Evolutionary conservation across 306 rosid genomes (phyloP), one percentile per base, ranked within the genome.

Genomic region (Vigna trinervia): DNA sequence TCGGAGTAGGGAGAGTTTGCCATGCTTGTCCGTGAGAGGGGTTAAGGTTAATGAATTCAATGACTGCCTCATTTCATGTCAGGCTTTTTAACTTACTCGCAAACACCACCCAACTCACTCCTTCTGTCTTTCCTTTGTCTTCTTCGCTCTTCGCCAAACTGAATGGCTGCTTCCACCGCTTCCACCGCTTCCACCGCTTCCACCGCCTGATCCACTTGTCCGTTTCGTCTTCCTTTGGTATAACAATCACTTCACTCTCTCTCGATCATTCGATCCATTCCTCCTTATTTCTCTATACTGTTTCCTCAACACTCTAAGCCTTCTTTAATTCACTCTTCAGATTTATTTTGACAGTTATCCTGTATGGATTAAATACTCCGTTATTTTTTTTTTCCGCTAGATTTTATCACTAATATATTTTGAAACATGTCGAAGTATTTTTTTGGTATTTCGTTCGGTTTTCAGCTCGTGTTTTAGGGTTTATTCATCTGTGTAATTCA

Each of bases 11-110:
- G 34, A 26, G 83, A 46, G 80, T 68, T 71, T 64, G 69, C 78
- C 76, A 46, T 63, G 73, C 48, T 77, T 68, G 86, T 84, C 88
- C 92, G 90, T 85, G 91, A 86, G 19, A 59, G 12, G 36, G 11
- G 3, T 60, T 28, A 60, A 12, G 66, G 11, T 60, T 30, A 28
- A 1, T 57, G 19, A 59, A 28, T 59, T 2, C 30, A 41, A 45
- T 45, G 0, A 45, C 0, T 45, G 50, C 15, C 15, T 45, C 15
- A 60, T 13, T 9, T 60, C 43, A 32, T 13, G 59, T 47, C 59
- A 14, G 30, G 34, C 53, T 70, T 67, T 30, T 54, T 41, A 79
- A 63, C 26, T 15, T 57, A 12, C 26, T 15, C 48, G 7, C 65
- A 12, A 30, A 56, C 48, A 10, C 47, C 10, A 23, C 58, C 17